Evolutionary conservation across 192 early-diverging fungal genomes (phyloP).

Genomic region (Pilaira anomala): DNA sequence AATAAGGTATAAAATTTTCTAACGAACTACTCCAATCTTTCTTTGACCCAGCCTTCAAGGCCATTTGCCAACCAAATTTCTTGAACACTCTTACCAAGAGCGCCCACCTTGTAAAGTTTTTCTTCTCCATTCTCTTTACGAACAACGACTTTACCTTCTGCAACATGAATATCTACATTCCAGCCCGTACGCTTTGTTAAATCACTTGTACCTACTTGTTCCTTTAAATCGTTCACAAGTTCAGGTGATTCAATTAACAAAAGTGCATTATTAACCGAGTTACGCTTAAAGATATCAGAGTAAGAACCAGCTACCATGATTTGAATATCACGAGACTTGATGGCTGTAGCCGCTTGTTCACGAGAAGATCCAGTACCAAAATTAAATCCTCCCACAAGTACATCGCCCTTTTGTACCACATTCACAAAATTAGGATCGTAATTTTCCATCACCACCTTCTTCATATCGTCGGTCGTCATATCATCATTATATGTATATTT

Average conservation of each 20-base stretch:
- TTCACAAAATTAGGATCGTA: conserved; percentile 88
- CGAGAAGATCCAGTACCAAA: conserved; percentile 97
- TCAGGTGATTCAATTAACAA: conserved; percentile 84
- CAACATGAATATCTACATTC: conserved; percentile 65
- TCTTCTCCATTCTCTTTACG: conserved; percentile 34
- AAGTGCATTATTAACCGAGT: conserved; percentile 97
- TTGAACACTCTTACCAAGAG: conserved; percentile 91
- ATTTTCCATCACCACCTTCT: conserved; percentile 96
- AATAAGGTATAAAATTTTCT: too few species aligned
- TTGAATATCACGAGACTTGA: conserved; percentile 81
- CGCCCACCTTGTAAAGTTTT: conserved; percentile 48
- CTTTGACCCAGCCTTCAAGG: conserved; percentile 93
- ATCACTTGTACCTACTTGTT: conserved; percentile 38
- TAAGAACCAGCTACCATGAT: conserved; percentile 89
- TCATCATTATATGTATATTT: conserved; percentile 99
- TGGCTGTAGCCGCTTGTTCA: conserved; percentile 96
- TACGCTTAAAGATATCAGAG: conserved; percentile 98
- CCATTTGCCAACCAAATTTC: conserved; percentile 93
- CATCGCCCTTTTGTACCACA: conserved; percentile 65
- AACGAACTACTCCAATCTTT: conserved; percentile 52
- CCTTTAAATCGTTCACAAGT: conserved; percentile 73
- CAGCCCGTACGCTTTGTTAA: conserved; percentile 79
- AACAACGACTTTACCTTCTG: conserved; percentile 60
- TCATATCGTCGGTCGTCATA: conserved; percentile 86
- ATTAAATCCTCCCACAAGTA: conserved; percentile 91